Evolutionary conservation across 805 yeast species (phyloP).

Genomic region (Lipomyces mesembrius): DNA sequence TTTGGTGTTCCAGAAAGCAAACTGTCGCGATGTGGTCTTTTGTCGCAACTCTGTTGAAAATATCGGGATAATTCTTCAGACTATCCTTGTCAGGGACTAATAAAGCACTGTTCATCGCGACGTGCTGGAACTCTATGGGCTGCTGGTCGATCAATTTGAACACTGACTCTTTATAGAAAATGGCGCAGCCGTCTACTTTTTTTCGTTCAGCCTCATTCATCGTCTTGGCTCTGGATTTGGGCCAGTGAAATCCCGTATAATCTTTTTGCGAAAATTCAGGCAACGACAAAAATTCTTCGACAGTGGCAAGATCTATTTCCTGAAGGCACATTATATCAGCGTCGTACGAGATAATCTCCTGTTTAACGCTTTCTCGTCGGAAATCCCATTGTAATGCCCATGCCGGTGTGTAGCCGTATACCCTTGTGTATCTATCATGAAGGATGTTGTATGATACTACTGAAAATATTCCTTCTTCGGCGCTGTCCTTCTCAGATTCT

Average conservation of each 20-base stretch:
- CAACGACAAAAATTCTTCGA: slow-evolving; percentile 77
- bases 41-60: slow-evolving; percentile 93
- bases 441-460: slow-evolving; percentile 86
- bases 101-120: slow-evolving; percentile 43
- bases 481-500: slow-evolving; percentile 48
- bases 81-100: slow-evolving; percentile 54
- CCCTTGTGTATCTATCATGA: slow-evolving; percentile 92
- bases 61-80: slow-evolving; percentile 90
- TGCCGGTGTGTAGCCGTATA: slow-evolving; percentile 93
- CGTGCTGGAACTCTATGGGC: slow-evolving; percentile 73
- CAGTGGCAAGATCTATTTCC: slow-evolving; percentile 89
- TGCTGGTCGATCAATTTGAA: slow-evolving; percentile 74
- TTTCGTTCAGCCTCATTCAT: slow-evolving; percentile 68
- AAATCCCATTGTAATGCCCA: slow-evolving; percentile 97
- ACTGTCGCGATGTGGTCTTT: slow-evolving; percentile 91
- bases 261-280: slow-evolving; percentile 75
- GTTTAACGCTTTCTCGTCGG: slow-evolving; percentile 74
- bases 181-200: slow-evolving; percentile 98
- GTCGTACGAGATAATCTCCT: slow-evolving; percentile 66
- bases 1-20: slow-evolving; percentile 70
- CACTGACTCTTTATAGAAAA: slow-evolving; percentile 72
- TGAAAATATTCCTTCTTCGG: slow-evolving; percentile 57
- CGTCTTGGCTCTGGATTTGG: slow-evolving; percentile 90
- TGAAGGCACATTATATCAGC: slow-evolving; percentile 89
- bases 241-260: slow-evolving; percentile 79